Evolutionary conservation across 116 monocot genomes (phyloP).

Genomic region (Posidonia oceanica): DNA sequence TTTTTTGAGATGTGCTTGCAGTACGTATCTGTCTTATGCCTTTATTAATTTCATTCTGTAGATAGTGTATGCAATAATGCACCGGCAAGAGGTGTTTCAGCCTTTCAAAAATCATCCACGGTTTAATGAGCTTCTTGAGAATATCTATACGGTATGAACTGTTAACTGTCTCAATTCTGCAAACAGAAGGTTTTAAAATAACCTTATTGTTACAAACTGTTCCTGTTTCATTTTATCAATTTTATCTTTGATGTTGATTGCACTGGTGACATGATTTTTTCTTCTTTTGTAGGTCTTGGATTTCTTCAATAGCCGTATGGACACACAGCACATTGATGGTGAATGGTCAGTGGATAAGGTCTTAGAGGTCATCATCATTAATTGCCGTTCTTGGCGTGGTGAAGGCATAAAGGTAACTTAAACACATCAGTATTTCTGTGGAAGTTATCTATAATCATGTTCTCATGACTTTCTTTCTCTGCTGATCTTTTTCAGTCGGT

Average conservation of each 20-base stretch:
- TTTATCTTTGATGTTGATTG: not conserved
- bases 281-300: slow-evolving; percentile 57
- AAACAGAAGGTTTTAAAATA: not conserved
- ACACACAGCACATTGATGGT: slow-evolving; percentile 60
- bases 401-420: slow-evolving; percentile 89
- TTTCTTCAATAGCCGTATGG: slow-evolving; percentile 98
- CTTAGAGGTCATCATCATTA: slow-evolving; percentile 73
- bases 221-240: not conserved
- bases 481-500: too few species aligned
- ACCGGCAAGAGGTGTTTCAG: slow-evolving; percentile 78
- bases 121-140: slow-evolving; percentile 88
- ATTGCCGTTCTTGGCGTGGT: slow-evolving; percentile 94
- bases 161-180: not conserved
- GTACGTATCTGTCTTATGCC: not conserved
- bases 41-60: slow-evolving; percentile 11
- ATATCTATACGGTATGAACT: slow-evolving; percentile 65
- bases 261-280: not conserved
- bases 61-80: slow-evolving; percentile 99
- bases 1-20: not conserved
- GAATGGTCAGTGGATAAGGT: slow-evolving; percentile 97
- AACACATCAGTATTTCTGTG: not conserved
- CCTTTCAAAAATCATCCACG: slow-evolving; percentile 96
- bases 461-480: too few species aligned
- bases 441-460: not conserved
- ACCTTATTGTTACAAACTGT: not conserved